These are phyloP conservation scores for Sporobolomyces phaffii DNA, from an alignment of 768 basidiomycete species.

Conservation along the genomic window DNA sequence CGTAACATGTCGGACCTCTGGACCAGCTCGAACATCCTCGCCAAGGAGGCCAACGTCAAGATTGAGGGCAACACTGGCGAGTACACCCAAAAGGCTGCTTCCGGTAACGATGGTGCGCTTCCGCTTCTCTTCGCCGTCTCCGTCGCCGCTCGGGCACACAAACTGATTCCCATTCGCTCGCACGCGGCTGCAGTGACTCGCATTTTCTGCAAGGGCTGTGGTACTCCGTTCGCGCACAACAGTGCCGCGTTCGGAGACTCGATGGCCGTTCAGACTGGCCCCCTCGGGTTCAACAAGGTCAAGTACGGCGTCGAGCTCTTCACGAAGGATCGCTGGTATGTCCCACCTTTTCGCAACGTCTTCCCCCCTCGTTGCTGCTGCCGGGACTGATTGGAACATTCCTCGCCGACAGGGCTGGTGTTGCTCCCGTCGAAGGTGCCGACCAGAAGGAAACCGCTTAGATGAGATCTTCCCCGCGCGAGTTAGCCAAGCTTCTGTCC, in stretches of 20 bases:
- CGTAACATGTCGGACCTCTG: too few relatives aligned
- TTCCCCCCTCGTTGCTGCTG: too few relatives aligned
- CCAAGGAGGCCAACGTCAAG: constrained; percentile 11
- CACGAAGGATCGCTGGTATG: constrained; percentile 23
- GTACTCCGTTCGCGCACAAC: constrained; percentile 25
- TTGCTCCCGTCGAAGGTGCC: constrained; percentile 12
- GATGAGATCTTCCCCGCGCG: too few relatives aligned
- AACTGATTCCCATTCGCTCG: too few relatives aligned
- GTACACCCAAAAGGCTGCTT: constrained; percentile 9
- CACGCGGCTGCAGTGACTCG: too few relatives aligned
- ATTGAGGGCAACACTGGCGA: constrained; percentile 11
- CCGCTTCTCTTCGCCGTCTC: too few relatives aligned
- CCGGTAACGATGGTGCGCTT: constrained; percentile 17
- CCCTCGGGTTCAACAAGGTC: constrained; percentile 16
- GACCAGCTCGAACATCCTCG: constrained; percentile 12
- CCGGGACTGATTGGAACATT: not conserved
- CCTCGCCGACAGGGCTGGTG: not conserved
- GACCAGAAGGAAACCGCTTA: constrained; percentile 27
- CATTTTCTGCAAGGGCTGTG: constrained; percentile 17
- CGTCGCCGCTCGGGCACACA: too few relatives aligned
- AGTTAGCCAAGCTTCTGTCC: not conserved
- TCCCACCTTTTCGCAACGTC: too few relatives aligned
- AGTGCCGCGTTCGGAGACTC: constrained; percentile 11
- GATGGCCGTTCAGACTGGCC: constrained; percentile 14
- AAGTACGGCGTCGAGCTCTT: constrained; percentile 25